These are phyloP conservation scores for Ricinus communis DNA, from an alignment of 345 rosid genomes.

Conservation along the genomic window DNA sequence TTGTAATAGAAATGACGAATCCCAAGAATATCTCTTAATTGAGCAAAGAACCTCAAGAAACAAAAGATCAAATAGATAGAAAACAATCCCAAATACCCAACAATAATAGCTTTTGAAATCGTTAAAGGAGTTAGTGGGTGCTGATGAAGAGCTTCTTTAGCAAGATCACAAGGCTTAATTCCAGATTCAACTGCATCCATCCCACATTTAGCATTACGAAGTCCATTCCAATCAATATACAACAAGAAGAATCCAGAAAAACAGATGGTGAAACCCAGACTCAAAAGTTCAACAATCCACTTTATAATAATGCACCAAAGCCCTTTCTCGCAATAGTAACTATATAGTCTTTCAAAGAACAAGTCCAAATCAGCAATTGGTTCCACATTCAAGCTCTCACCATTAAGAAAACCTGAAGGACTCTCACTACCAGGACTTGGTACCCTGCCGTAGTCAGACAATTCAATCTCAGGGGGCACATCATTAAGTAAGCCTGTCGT, in stretches of 20 bases:
- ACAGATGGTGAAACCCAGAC: conserved; percentile 84
- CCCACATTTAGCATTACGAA: conserved; percentile 97
- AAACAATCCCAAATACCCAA: conserved; percentile 85
- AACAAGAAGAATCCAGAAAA: conserved; percentile 95
- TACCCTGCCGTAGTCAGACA: conserved; percentile 74
- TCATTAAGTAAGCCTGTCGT: conserved; percentile 73
- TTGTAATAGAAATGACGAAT: conserved; percentile 79
- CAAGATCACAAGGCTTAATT: conserved; percentile 92
- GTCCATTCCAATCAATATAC: conserved; percentile 97
- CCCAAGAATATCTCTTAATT: conserved; percentile 75
- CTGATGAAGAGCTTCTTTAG: conserved; percentile 81
- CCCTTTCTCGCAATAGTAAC: conserved; percentile 94
- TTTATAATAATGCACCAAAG: conserved; percentile 91
- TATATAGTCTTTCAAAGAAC: conserved; percentile 85
- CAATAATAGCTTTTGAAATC: conserved; percentile 69
- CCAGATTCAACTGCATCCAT: conserved; percentile 99
- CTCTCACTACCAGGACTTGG: conserved; percentile 97
- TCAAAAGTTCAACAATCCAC: conserved; percentile 94
- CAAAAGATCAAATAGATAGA: conserved; percentile 87
- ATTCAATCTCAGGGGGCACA: conserved; percentile 83
- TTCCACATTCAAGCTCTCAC: conserved; percentile 76
- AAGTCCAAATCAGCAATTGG: conserved; percentile 92
- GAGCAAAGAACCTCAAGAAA: conserved; percentile 88
- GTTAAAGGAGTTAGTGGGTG: conserved; percentile 94
- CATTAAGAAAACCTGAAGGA: conserved; percentile 92